Percentiles rank a stretch among this genome's conserved stretches.
phyloP scores from a whole-genome alignment of 148 eudicot genomes.

The Persicaria tinctoria region DNA sequence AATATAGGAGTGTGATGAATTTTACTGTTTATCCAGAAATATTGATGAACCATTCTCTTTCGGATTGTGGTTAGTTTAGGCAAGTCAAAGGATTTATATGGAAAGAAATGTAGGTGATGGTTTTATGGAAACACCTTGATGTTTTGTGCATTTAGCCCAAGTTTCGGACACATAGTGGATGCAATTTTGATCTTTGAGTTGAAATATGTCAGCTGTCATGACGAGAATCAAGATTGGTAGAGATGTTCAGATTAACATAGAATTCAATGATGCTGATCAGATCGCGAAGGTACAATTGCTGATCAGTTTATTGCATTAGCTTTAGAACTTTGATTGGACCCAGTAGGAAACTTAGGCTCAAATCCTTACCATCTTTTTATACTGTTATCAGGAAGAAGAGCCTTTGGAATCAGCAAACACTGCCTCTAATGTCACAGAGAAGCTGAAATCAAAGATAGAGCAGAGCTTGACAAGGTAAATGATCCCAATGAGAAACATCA shows the following conservation, averaged over 20 bases:
- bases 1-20: not conserved
- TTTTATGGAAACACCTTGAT: not conserved
- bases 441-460: conserved; percentile 8
- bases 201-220: conserved; percentile 57
- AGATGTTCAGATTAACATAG: conserved; percentile 54
- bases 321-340: not conserved
- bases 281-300: not conserved
- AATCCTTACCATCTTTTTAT: not conserved
- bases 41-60: too few species aligned
- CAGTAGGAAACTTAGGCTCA: not conserved
- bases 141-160: conserved; percentile 1
- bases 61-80: too few species aligned
- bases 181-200: not conserved
- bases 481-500: not conserved
- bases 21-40: not conserved
- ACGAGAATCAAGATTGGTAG: conserved; percentile 61
- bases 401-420: conserved; percentile 19
- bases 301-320: not conserved
- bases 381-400: conserved; percentile 27
- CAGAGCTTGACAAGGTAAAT: conserved; percentile 25
- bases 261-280: conserved; percentile 52
- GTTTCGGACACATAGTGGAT: not conserved
- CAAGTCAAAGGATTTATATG: too few species aligned
- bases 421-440: conserved; percentile 17
- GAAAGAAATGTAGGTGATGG: not conserved